Percentiles rank a stretch among this genome's conserved stretches.
Evolutionary conservation across 2,329 filamentous ascomycete species (phyloP).

Genomic region (Chlorencoelia australis): DNA sequence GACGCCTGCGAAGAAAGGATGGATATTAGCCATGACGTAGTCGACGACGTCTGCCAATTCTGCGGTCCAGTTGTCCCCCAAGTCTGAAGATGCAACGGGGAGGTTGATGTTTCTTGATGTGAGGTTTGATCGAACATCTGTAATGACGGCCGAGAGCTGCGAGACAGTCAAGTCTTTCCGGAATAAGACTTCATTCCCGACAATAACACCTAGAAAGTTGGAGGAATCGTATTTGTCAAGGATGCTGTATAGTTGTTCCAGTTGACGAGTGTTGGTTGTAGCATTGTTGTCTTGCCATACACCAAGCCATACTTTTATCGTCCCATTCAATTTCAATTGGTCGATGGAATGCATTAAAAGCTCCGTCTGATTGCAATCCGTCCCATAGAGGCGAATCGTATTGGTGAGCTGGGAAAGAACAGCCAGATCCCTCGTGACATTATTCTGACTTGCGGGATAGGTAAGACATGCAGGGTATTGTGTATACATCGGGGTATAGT

Average conservation of each 20-base stretch:
- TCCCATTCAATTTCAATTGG: conserved; percentile 56
- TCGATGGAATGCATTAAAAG: conserved; percentile 82
- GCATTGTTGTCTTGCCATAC: conserved; percentile 82
- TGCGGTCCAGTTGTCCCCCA: conserved; percentile 77
- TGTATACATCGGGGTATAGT: conserved; percentile 86
- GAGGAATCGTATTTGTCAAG: conserved; percentile 56
- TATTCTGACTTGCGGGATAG: conserved; percentile 80
- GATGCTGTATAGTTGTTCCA: conserved; percentile 75
- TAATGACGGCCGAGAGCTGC: conserved; percentile 53
- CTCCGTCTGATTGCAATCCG: conserved; percentile 94
- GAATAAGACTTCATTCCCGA: conserved; percentile 72
- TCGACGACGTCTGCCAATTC: conserved; percentile 63
- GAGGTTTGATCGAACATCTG: conserved; percentile 62
- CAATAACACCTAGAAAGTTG: conserved; percentile 74
- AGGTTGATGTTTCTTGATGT: conserved; percentile 53
- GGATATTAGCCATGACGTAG: conserved; percentile 91
- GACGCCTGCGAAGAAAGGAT: conserved; percentile 87
- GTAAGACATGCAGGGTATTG: conserved; percentile 78
- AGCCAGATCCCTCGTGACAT: conserved; percentile 83
- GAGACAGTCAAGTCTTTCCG: conserved; percentile 62
- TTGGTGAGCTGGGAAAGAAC: conserved; percentile 86
- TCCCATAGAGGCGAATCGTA: conserved; percentile 80
- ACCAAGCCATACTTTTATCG: conserved; percentile 84
- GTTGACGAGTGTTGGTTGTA: conserved; percentile 75
- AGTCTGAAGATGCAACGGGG: conserved; percentile 76